Base-by-base conservation (phyloP, 1,139 yeast genomes). In the Suzukiozyma palmioleophila region DNA sequence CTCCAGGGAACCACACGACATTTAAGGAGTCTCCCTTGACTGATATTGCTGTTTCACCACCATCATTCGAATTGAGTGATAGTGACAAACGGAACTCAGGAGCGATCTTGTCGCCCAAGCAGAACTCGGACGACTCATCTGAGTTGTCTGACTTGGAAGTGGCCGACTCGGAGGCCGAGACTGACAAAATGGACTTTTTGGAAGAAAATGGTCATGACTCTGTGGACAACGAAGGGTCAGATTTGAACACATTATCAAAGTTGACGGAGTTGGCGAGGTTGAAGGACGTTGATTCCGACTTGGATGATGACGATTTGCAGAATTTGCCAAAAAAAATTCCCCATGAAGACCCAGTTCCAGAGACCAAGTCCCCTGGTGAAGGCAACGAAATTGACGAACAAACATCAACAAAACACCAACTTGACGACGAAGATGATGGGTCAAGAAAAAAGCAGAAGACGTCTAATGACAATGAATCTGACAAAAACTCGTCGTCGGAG, bases 151-250 rank as follows among this genome's bases (percentile, higher is more conserved):
- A 80, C 46, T 62, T 79, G 45, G 81, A 79, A 38, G 88, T 64
- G 42, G 70, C 76, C 43, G 81, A 79, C 48, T 80, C 88, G 6
- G 92, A 84, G 55, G 90, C 88, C 3, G 94, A 84, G 56, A 84
- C 94, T 2, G 94, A 84, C 53, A 78, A 75, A 47, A 78, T 84
- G 83, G 87, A 79, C 51, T 71, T 71, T 46, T 53, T 71, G 41
- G 74, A 69, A 28, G 74, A 68, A 41, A 36, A 45, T 24, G 45
- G 43, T 22, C 41, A 35, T 33, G 48, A 40, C 10, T 48, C 43
- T 29, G 37, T 50, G 25, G 49, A 51, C 8, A 60, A 59, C 25
- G 54, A 53, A 30, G 64, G 52, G 4, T 65, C 69, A 45, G 76
- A 71, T 46, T 60, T 71, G 43, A 62, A 60, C 39, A 62, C 67